Conservation (phyloP, 257 asterid species). For the Lavandula angustifolia region DNA sequence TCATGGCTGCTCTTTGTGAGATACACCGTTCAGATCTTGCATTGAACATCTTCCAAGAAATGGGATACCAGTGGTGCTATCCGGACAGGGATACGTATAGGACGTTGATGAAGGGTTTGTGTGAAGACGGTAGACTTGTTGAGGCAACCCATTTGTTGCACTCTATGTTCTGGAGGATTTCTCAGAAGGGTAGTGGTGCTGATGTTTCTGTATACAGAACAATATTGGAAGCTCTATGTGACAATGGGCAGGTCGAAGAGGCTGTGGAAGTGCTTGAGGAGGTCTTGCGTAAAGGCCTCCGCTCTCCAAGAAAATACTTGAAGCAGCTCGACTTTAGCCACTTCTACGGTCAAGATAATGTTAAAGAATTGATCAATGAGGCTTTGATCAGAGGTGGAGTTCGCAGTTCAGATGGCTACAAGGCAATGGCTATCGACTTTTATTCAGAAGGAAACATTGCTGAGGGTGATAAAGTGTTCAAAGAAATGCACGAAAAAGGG, state of each 20-base stretch:
- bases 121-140: slow-evolving; percentile 60
- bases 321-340: slow-evolving; percentile 57
- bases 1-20: slow-evolving; percentile 66
- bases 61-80: slow-evolving; percentile 67
- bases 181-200: slow-evolving; percentile 77
- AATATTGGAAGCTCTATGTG: slow-evolving; percentile 77
- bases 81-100: slow-evolving; percentile 71
- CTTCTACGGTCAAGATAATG: slow-evolving; percentile 36
- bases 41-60: slow-evolving; percentile 71
- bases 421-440: slow-evolving; percentile 65
- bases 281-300: slow-evolving; percentile 78
- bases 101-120: slow-evolving; percentile 85
- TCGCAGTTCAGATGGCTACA: slow-evolving; percentile 68
- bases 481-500: slow-evolving; percentile 61
- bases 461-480: slow-evolving; percentile 63
- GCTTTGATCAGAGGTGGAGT: slow-evolving; percentile 65
- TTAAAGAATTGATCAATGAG: slow-evolving; percentile 63
- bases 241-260: slow-evolving; percentile 66
- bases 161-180: slow-evolving; percentile 84
- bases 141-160: slow-evolving; percentile 85
- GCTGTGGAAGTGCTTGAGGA: slow-evolving; percentile 67
- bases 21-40: slow-evolving; percentile 77
- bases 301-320: slow-evolving; percentile 56
- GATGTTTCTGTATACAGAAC: slow-evolving; percentile 71
- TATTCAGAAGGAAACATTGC: slow-evolving; percentile 67